These are phyloP conservation scores for Yamadazyma philogaea DNA, from an alignment of 805 yeast genomes.

Conservation along the genomic window DNA sequence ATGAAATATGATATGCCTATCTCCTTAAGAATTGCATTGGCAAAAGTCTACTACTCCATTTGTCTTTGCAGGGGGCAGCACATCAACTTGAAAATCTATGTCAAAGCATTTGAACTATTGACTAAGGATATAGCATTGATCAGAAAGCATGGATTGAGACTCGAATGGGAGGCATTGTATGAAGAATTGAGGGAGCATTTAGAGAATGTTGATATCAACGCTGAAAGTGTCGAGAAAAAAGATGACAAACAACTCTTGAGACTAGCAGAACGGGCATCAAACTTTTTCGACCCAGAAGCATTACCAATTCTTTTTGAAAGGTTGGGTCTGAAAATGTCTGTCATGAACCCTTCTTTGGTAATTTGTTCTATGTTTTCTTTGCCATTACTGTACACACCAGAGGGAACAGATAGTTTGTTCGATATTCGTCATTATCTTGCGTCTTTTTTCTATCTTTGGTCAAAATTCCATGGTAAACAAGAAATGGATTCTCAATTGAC, in stretches of 20 bases:
- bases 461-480: conserved; percentile 44
- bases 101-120: conserved; percentile 57
- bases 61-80: conserved; percentile 72
- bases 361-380: conserved; percentile 53
- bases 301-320: conserved; percentile 51
- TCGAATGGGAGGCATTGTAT: conserved; percentile 52
- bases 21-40: conserved; percentile 54
- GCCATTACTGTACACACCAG: conserved; percentile 42
- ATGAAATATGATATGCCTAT: conserved; percentile 82
- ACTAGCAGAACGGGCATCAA: conserved; percentile 52
- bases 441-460: conserved; percentile 71
- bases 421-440: conserved; percentile 60
- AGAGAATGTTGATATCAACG: conserved; percentile 39
- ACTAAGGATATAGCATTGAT: conserved; percentile 47
- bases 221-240: conserved; percentile 46
- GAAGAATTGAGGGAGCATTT: conserved; percentile 32
- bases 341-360: conserved; percentile 49
- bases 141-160: conserved; percentile 35
- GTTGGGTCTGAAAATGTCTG: conserved; percentile 51
- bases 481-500: conserved; percentile 63
- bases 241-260: conserved; percentile 47
- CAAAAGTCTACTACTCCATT: conserved; percentile 68
- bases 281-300: conserved; percentile 48
- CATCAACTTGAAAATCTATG: conserved; percentile 56
- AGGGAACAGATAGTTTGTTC: conserved; percentile 24